Percentiles rank a stretch among this genome's conserved stretches.
These are phyloP conservation scores for Dinochytrium kinnereticum DNA, from an alignment of 371 early-diverging fungal species.

Conservation along the genomic window DNA sequence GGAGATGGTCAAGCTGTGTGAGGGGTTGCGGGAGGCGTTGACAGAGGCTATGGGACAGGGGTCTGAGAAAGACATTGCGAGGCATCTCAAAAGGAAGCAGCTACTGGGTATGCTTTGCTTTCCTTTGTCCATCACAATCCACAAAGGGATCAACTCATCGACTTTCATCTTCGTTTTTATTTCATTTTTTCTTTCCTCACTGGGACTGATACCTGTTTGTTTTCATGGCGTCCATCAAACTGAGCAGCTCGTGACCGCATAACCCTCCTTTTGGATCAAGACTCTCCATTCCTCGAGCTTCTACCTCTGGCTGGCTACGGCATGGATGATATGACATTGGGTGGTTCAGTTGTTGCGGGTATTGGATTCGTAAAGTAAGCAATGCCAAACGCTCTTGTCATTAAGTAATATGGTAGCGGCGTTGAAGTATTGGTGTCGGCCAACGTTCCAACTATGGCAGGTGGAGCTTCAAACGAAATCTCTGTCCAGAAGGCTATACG, in stretches of 20 bases:
- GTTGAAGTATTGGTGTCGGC: conserved; percentile 70
- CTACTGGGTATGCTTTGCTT: conserved; percentile 56
- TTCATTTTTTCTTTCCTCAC: too few species aligned
- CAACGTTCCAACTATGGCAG: conserved; percentile 70
- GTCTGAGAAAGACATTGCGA: conserved; percentile 57
- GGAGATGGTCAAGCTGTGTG: conserved; percentile 64
- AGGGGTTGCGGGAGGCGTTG: conserved; percentile 61
- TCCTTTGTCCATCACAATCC: background rate
- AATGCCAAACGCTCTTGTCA: background rate
- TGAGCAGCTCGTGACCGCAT: conserved; percentile 67
- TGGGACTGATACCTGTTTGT: background rate
- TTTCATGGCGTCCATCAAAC: conserved; percentile 7
- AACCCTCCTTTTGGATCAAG: conserved; percentile 71
- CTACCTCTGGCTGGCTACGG: conserved; percentile 72
- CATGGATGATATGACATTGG: conserved; percentile 74
- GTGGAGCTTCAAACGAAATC: conserved; percentile 71
- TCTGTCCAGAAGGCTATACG: conserved; percentile 63
- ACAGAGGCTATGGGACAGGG: conserved; percentile 67
- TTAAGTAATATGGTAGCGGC: conserved; percentile 52
- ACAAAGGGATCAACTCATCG: too few species aligned
- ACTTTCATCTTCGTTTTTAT: too few species aligned
- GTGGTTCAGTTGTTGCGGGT: conserved; percentile 73
- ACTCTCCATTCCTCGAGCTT: conserved; percentile 76
- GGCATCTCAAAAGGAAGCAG: conserved; percentile 69
- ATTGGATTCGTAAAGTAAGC: conserved; percentile 73